A percentile compares a stretch with the other conserved stretches of the same genome.
phyloP scores from a whole-genome alignment of 164 flowering plant genomes.

The Umbellularia californica region DNA sequence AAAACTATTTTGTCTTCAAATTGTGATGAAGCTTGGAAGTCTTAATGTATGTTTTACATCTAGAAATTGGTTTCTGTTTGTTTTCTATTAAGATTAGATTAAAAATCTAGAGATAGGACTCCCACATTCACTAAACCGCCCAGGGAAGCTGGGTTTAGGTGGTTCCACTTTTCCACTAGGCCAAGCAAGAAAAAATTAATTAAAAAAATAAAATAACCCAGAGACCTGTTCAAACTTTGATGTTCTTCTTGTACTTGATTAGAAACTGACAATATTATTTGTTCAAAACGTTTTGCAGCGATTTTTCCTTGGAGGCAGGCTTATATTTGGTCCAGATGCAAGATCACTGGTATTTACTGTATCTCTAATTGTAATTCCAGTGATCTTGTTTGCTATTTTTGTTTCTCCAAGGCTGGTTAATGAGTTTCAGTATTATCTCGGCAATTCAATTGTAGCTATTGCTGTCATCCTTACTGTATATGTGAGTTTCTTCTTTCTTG shows the following conservation, averaged over 20 bases:
- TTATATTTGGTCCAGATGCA: conserved; percentile 76
- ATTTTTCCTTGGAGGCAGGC: conserved; percentile 61
- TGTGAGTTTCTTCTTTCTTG: conserved; percentile 38
- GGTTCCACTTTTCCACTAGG: too few species aligned
- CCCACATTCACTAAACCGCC: too few species aligned
- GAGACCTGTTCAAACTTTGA: too few species aligned
- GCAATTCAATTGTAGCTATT: conserved; percentile 34
- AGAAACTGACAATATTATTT: background rate
- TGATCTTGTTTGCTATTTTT: conserved; percentile 41
- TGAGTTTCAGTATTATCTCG: conserved; percentile 34
- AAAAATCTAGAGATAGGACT: too few species aligned
- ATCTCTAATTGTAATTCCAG: conserved; percentile 49
- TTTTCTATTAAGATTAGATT: too few species aligned
- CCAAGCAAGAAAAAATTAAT: too few species aligned
- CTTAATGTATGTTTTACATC: too few species aligned
- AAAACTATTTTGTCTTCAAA: too few species aligned
- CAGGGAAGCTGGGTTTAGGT: too few species aligned
- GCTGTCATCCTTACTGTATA: conserved; percentile 33
- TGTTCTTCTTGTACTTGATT: background rate
- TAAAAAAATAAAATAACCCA: too few species aligned
- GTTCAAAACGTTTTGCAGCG: conserved; percentile 37
- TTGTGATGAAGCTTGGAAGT: too few species aligned
- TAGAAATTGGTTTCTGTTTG: too few species aligned
- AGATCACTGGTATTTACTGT: conserved; percentile 50
- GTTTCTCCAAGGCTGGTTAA: conserved; percentile 39